Evolutionary conservation across 345 rosid species (phyloP), one percentile per base, ranked within the genome.

Genomic region (Eucalyptus marginata): DNA sequence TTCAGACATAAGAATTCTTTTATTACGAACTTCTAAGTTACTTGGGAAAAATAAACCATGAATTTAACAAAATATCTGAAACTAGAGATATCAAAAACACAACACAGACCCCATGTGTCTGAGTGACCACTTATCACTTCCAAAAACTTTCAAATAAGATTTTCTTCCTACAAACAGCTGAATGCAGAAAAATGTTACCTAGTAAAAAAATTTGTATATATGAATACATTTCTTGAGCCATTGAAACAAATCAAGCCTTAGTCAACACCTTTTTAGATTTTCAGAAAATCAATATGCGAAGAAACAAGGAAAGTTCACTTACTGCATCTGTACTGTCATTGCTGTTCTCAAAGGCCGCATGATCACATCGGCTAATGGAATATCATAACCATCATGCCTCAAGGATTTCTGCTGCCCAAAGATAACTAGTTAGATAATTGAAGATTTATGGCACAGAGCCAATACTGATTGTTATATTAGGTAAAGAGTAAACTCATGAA

Each of bases 331-430:
- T 51, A 92, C 85, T 87, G 93, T 88, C 44, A 91, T 90, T 50
- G 94, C 92, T 81, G 94, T 87, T 91, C 92, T 93, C 71, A 96
- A 94, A n/a, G 99, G 96, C 87, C 90, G 96, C 92, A 93, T 56
- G 66, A 97, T 94, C 91, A 94, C 86, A 89, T 92, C 92, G 84
- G 97, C 96, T 13, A 94, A 89, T 86, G 92, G 92, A 91, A 91
- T 84, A 87, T 89, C 93, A 88, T 87, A 85, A 87, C 91, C 90
- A 27, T 86, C 89, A 51, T 83, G 88, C 62, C 89, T 91, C 86
- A 93, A 89, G 88, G 92, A 91, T 80, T 90, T 92, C 99, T 96
- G 96, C 90, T 8, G 62, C 56, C 79, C 81, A 90, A 68, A 81
- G 87, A 56, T 52, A 56, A 56, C 52, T 33, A 54, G 43, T 43